These are phyloP conservation scores for Taphrina populina DNA, from an alignment of 1,139 yeast genomes.

Conservation along the genomic window DNA sequence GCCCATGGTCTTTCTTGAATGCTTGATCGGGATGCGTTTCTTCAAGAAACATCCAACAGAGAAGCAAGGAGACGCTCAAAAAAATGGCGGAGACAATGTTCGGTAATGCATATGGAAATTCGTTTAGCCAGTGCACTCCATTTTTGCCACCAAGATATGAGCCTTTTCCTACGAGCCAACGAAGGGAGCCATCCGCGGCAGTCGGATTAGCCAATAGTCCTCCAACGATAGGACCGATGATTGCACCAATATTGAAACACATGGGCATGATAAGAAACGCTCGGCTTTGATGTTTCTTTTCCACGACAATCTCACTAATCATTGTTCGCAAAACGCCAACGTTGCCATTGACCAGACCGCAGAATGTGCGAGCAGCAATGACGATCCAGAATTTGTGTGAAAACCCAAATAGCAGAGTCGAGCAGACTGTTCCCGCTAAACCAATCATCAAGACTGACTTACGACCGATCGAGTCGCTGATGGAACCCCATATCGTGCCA, in stretches of 20 bases:
- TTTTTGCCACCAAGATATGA: slow-evolving; percentile 13
- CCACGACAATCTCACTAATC: slow-evolving; percentile 57
- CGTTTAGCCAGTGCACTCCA: slow-evolving; percentile 44
- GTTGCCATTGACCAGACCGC: slow-evolving; percentile 63
- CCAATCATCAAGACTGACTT: slow-evolving; percentile 57
- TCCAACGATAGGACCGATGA: slow-evolving; percentile 60
- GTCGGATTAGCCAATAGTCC: slow-evolving; percentile 49
- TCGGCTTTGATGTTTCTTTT: slow-evolving; percentile 59
- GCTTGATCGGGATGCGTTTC: slow-evolving; percentile 25
- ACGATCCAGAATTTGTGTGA: slow-evolving; percentile 55
- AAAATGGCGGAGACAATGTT: slow-evolving; percentile 56
- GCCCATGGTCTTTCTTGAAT: neutral
- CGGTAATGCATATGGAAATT: slow-evolving; percentile 60
- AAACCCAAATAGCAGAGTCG: slow-evolving; percentile 56
- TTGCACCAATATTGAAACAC: slow-evolving; percentile 60
- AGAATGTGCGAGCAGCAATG: slow-evolving; percentile 52
- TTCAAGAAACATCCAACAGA: slow-evolving; percentile 36
- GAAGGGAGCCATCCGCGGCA: slow-evolving; percentile 42
- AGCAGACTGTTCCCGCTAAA: slow-evolving; percentile 52
- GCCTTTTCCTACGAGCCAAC: slow-evolving; percentile 35
- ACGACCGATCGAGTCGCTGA: slow-evolving; percentile 57
- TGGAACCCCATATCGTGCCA: slow-evolving; percentile 61
- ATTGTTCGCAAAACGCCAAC: slow-evolving; percentile 61
- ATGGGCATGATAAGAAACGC: slow-evolving; percentile 63
- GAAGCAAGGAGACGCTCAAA: slow-evolving; percentile 41